phyloP scores from a whole-genome alignment of 2,329 filamentous ascomycete species.

The Fusarium illudens region DNA sequence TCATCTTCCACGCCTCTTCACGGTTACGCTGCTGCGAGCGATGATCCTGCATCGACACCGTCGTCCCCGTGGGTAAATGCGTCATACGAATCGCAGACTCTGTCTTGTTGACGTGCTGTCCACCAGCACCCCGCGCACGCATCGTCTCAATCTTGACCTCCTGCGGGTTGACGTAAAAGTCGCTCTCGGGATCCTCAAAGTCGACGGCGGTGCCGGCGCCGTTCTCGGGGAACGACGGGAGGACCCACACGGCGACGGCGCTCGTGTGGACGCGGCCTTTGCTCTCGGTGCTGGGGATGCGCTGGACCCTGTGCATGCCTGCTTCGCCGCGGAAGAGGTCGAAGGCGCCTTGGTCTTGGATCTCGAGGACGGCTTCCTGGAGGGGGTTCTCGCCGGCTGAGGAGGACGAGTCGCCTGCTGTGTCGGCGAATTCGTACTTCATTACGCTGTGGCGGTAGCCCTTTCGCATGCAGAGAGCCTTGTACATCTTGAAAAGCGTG shows the following conservation, averaged over 20 bases:
- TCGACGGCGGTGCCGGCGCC: slow-evolving; percentile 61
- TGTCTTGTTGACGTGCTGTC: slow-evolving; percentile 98
- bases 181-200: slow-evolving; percentile 84
- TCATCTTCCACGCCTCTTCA: slow-evolving; percentile 83
- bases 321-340: slow-evolving; percentile 85
- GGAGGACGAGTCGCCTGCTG: slow-evolving; percentile 61
- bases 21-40: slow-evolving; percentile 91
- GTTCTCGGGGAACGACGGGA: slow-evolving; percentile 79
- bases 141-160: slow-evolving; percentile 90
- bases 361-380: slow-evolving; percentile 86
- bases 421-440: slow-evolving; percentile 82
- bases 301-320: slow-evolving; percentile 94
- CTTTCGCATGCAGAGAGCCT: slow-evolving; percentile 74
- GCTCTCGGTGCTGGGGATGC: slow-evolving; percentile 88
- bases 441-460: slow-evolving; percentile 74
- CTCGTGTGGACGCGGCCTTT: slow-evolving; percentile 94
- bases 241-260: slow-evolving; percentile 89
- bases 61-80: slow-evolving; percentile 84
- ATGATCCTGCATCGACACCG: slow-evolving; percentile 91
- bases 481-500: slow-evolving; percentile 90
- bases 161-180: slow-evolving; percentile 87
- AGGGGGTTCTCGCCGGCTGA: slow-evolving; percentile 73
- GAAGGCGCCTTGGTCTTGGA: slow-evolving; percentile 81
- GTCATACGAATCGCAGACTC: slow-evolving; percentile 95
- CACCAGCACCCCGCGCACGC: slow-evolving; percentile 89